A percentile compares a stretch with the other conserved stretches of the same genome.
These are phyloP conservation scores for Colletotrichum sp. DNA, from an alignment of 2,329 filamentous ascomycete species.

Conservation along the genomic window DNA sequence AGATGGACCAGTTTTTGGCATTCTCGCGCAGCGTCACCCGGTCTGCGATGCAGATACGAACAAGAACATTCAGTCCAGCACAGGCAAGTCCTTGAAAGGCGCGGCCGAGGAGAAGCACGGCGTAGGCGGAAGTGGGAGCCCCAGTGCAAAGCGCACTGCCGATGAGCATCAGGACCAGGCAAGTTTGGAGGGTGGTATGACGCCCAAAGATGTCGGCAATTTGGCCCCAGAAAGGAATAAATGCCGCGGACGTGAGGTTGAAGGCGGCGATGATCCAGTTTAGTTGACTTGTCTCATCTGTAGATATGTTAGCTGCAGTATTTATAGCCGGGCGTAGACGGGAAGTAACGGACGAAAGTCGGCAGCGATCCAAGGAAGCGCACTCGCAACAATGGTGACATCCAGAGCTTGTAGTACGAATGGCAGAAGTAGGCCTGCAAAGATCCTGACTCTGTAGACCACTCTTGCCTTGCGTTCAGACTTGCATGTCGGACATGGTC, in stretches of 20 bases:
- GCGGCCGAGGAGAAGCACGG: conserved; percentile 65
- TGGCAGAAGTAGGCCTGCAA: conserved; percentile 62
- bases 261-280: conserved; percentile 75
- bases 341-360: conserved; percentile 51
- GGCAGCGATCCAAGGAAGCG: conserved; percentile 59
- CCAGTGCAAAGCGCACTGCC: conserved; percentile 67
- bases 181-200: conserved; percentile 64
- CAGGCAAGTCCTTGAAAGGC: conserved; percentile 66
- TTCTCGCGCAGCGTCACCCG: conserved; percentile 66
- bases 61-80: conserved; percentile 64
- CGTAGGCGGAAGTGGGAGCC: conserved; percentile 55
- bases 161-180: conserved; percentile 60
- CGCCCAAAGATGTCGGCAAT: conserved; percentile 69
- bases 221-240: conserved; percentile 70
- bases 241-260: conserved; percentile 69
- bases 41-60: conserved; percentile 68
- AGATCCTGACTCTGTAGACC: conserved; percentile 61
- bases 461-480: conserved; percentile 35
- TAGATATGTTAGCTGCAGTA: conserved; percentile 21
- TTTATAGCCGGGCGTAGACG: neutral
- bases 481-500: conserved; percentile 32
- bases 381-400: conserved; percentile 58
- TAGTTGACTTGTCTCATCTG: conserved; percentile 57
- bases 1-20: conserved; percentile 65
- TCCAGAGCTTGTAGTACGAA: conserved; percentile 68